These are phyloP conservation scores for Sugiyamaella qingdaonensis DNA, from an alignment of 805 yeast genomes.

Conservation along the genomic window DNA sequence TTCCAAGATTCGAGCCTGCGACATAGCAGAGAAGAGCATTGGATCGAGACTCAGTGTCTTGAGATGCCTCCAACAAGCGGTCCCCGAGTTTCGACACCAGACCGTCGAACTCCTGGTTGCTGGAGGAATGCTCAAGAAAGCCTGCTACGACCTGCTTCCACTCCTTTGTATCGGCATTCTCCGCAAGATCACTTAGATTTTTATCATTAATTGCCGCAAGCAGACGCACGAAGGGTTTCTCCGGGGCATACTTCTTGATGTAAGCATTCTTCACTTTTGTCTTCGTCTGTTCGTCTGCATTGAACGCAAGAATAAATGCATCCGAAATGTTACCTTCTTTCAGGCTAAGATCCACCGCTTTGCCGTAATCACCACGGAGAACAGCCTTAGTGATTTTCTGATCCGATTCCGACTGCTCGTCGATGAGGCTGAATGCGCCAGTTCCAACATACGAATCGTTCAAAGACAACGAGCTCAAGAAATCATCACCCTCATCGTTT, in stretches of 20 bases:
- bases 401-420: conserved; percentile 39
- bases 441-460: conserved; percentile 28
- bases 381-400: conserved; percentile 47
- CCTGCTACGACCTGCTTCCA: conserved; percentile 84
- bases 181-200: conserved; percentile 62
- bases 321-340: conserved; percentile 62
- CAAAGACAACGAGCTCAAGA: conserved; percentile 25
- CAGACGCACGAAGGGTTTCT: conserved; percentile 64
- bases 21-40: conserved; percentile 74
- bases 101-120: conserved; percentile 43
- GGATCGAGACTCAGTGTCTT: conserved; percentile 46
- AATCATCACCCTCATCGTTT: conserved; percentile 25
- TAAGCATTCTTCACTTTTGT: conserved; percentile 68
- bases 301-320: conserved; percentile 74
- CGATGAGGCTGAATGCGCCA: conserved; percentile 31
- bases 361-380: conserved; percentile 56
- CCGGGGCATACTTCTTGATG: conserved; percentile 52
- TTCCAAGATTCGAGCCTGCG: conserved; percentile 77
- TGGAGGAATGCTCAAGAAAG: conserved; percentile 50
- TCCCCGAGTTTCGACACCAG: conserved; percentile 71
- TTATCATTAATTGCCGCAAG: conserved; percentile 59
- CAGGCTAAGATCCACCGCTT: conserved; percentile 67
- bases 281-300: conserved; percentile 53
- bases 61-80: conserved; percentile 45
- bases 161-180: conserved; percentile 66